Percentiles rank a stretch among this genome's conserved stretches.
Evolutionary conservation across 31 red algal species (phyloP).

Genomic region (Endocladia muricata): DNA sequence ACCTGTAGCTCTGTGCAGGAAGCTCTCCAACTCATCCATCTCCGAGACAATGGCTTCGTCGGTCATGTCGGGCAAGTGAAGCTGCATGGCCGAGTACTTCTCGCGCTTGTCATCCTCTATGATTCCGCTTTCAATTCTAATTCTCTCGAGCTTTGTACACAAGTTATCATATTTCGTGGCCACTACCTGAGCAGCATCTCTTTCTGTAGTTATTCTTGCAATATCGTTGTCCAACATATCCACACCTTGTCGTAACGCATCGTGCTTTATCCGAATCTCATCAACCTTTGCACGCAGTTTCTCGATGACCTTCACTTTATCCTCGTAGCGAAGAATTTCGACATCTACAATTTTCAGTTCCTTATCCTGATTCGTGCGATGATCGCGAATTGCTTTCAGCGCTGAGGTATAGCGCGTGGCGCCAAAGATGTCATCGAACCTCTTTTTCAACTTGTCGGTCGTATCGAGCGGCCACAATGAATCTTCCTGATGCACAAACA

Average conservation of each 20-base stretch:
- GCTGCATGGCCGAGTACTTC: slow-evolving; percentile 47
- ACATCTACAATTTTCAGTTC: slow-evolving; percentile 64
- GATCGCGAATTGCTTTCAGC: slow-evolving; percentile 84
- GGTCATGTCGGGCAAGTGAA: slow-evolving; percentile 45
- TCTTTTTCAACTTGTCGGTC: slow-evolving; percentile 78
- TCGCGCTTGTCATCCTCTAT: slow-evolving; percentile 47
- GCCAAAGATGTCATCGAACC: slow-evolving; percentile 96
- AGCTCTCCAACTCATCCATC: slow-evolving; percentile 22
- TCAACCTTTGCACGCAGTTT: slow-evolving; percentile 70
- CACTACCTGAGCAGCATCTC: neutral
- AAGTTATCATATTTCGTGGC: slow-evolving; percentile 12
- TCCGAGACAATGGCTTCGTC: slow-evolving; percentile 33
- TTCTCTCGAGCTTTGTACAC: slow-evolving; percentile 12
- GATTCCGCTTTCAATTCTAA: neutral
- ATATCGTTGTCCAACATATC: slow-evolving; percentile 34
- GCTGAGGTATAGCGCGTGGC: slow-evolving; percentile 95
- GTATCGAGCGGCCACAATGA: slow-evolving; percentile 89
- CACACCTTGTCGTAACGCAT: slow-evolving; percentile 30
- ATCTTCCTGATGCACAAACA: slow-evolving; percentile 99
- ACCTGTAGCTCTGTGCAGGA: slow-evolving; percentile 14
- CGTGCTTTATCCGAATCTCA: slow-evolving; percentile 49
- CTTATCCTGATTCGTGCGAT: slow-evolving; percentile 53
- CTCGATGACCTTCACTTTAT: slow-evolving; percentile 63
- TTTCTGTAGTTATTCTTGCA: slow-evolving; percentile 2
- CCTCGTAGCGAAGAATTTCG: slow-evolving; percentile 65